phyloP scores from a whole-genome alignment of 768 basidiomycete species.

The Phylloporus arenicola region DNA sequence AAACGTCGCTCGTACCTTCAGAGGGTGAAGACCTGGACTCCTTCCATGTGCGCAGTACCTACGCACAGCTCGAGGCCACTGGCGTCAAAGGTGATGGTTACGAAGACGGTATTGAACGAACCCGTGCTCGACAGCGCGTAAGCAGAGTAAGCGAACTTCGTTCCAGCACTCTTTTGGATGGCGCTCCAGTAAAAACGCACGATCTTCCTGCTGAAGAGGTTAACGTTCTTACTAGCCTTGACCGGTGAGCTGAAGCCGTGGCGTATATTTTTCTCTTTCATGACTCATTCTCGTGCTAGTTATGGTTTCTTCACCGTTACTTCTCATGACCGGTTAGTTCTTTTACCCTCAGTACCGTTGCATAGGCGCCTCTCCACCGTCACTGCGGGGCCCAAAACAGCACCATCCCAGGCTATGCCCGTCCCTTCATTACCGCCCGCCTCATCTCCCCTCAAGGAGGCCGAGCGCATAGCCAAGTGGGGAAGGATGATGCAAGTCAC shows the following conservation, averaged over 20 bases:
- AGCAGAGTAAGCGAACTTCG: conserved; percentile 56
- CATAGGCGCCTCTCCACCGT: conserved; percentile 50
- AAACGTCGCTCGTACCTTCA: conserved; percentile 60
- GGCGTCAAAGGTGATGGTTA: conserved; percentile 96
- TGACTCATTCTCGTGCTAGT: conserved; percentile 37
- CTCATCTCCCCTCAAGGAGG: conserved; percentile 53
- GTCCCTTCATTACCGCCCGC: conserved; percentile 46
- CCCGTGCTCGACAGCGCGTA: conserved; percentile 62
- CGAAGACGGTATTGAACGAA: conserved; percentile 91
- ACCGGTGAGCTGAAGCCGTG: conserved; percentile 56
- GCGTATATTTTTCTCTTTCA: not conserved
- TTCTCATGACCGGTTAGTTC: conserved; percentile 79
- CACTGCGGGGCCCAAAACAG: conserved; percentile 41
- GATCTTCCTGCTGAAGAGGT: conserved; percentile 72
- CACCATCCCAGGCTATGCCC: conserved; percentile 42
- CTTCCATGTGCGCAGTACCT: conserved; percentile 79
- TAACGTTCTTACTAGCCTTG: conserved; percentile 67
- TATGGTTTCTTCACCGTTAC: conserved; percentile 87
- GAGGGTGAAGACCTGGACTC: conserved; percentile 79
- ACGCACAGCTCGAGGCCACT: conserved; percentile 80
- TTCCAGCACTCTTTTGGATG: conserved; percentile 50
- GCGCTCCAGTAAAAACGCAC: conserved; percentile 55
- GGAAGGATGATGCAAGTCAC: conserved; percentile 78
- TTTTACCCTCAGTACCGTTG: conserved; percentile 58
- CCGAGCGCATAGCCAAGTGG: conserved; percentile 84